These are phyloP conservation scores for Macrolepiota dolichaula DNA, from an alignment of 768 basidiomycete species.

Conservation along the genomic window DNA sequence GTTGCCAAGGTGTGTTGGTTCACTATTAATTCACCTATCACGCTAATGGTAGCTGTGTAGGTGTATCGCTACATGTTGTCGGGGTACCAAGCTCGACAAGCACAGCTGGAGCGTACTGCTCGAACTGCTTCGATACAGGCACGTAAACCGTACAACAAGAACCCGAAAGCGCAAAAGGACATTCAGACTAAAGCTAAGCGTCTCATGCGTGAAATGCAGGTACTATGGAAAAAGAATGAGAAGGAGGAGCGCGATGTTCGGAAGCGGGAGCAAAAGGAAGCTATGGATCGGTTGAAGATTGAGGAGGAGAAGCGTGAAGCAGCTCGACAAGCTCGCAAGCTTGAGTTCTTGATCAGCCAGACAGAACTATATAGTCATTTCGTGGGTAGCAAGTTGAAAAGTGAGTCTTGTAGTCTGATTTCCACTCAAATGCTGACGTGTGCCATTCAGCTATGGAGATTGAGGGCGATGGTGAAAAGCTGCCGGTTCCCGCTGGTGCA, in stretches of 20 bases:
- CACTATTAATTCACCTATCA: neutral
- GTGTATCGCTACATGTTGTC: constrained; percentile 76
- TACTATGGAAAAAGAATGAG: constrained; percentile 98
- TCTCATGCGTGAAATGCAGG: constrained; percentile 92
- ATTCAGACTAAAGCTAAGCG: constrained; percentile 81
- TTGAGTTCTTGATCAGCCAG: constrained; percentile 98
- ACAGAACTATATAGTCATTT: constrained; percentile 99
- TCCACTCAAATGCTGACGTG: constrained; percentile 14
- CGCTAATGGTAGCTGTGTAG: constrained; percentile 30
- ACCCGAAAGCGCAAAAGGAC: constrained; percentile 78
- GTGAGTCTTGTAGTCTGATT: constrained; percentile 37
- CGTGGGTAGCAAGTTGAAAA: constrained; percentile 94
- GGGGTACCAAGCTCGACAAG: constrained; percentile 62
- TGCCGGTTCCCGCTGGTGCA: constrained; percentile 52
- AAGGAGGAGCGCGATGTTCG: constrained; percentile 92
- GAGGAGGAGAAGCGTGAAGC: constrained; percentile 95
- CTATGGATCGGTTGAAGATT: constrained; percentile 78
- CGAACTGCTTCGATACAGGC: constrained; percentile 75
- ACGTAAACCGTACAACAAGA: constrained; percentile 68
- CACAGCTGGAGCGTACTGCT: constrained; percentile 74
- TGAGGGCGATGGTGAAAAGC: constrained; percentile 50
- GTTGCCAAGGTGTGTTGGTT: constrained; percentile 64
- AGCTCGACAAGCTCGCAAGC: constrained; percentile 89
- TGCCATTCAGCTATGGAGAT: constrained; percentile 62
- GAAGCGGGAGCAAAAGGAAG: constrained; percentile 93